Evolutionary conservation across 768 basidiomycete genomes (phyloP).

Genomic region (Psilocybe cyanescens): DNA sequence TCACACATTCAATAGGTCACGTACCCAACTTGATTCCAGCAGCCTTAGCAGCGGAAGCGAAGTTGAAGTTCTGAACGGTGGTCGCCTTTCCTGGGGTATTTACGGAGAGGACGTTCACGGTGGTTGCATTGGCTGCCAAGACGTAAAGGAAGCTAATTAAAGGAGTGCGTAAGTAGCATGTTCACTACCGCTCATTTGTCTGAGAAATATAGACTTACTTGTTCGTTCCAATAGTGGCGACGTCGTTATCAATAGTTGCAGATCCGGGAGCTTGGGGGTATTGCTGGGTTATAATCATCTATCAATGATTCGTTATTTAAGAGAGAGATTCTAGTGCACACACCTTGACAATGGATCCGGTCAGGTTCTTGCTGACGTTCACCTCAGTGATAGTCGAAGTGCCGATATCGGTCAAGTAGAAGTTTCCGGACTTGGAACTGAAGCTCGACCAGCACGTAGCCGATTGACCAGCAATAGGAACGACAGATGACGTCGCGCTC

Average conservation of each 20-base stretch:
- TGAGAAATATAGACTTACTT: slow-evolving; percentile 31
- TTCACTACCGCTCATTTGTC: neutral
- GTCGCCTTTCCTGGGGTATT: slow-evolving; percentile 29
- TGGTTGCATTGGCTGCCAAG: slow-evolving; percentile 29
- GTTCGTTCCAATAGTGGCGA: slow-evolving; percentile 38
- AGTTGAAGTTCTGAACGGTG: slow-evolving; percentile 29
- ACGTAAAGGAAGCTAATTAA: slow-evolving; percentile 30
- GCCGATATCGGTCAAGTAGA: slow-evolving; percentile 47
- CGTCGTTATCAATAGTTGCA: slow-evolving; percentile 44
- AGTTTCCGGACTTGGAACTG: slow-evolving; percentile 44
- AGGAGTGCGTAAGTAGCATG: neutral
- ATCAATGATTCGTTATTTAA: neutral
- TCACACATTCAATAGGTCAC: neutral
- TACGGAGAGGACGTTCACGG: slow-evolving; percentile 30
- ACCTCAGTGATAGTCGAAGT: slow-evolving; percentile 48
- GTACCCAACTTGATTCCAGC: slow-evolving; percentile 15
- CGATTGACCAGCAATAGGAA: slow-evolving; percentile 40
- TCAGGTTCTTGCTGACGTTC: slow-evolving; percentile 47
- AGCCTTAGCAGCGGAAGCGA: slow-evolving; percentile 20
- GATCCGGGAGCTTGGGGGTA: slow-evolving; percentile 38
- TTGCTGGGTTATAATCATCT: slow-evolving; percentile 26
- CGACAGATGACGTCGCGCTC: slow-evolving; percentile 31
- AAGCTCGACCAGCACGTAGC: slow-evolving; percentile 50
- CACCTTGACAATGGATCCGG: slow-evolving; percentile 48
- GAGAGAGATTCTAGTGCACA: neutral